Conservation (phyloP, 257 asterid species). For the Primulina huaijiensis region DNA sequence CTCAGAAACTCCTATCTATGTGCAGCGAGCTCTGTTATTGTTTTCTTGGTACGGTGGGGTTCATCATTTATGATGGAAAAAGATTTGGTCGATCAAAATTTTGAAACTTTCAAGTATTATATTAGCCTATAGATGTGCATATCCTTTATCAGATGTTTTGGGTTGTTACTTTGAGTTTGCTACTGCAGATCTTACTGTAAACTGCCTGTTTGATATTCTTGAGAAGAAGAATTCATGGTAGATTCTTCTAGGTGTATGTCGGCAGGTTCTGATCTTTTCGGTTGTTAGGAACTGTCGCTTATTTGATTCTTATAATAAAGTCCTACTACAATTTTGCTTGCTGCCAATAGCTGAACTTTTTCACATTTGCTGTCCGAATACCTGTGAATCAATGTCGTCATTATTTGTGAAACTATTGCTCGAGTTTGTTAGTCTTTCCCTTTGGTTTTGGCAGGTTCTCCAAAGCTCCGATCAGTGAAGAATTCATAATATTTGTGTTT, state of each 20-base stretch:
- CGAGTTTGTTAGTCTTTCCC: background rate
- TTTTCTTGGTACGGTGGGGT: no score
- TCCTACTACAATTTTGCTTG: conserved; percentile 1
- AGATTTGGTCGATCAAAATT: background rate
- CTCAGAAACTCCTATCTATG: background rate
- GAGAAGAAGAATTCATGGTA: background rate
- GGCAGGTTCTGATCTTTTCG: background rate
- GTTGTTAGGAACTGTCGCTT: conserved; percentile 13
- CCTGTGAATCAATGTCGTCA: background rate
- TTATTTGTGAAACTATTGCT: background rate
- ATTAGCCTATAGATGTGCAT: background rate
- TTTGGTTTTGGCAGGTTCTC: background rate
- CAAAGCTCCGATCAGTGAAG: no score
- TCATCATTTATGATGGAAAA: background rate
- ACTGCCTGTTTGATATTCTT: background rate
- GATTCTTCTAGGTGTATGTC: background rate
- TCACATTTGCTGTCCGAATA: background rate
- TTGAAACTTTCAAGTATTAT: background rate
- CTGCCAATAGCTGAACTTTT: background rate
- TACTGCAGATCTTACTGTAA: background rate
- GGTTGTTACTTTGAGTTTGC: background rate
- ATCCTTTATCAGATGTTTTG: background rate
- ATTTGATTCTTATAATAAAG: conserved; percentile 14
- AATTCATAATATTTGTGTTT: no score
- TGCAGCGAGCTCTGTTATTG: background rate